Evolutionary conservation across 345 rosid species (phyloP), one percentile per base, ranked within the genome.

Genomic region (Murraya paniculata): DNA sequence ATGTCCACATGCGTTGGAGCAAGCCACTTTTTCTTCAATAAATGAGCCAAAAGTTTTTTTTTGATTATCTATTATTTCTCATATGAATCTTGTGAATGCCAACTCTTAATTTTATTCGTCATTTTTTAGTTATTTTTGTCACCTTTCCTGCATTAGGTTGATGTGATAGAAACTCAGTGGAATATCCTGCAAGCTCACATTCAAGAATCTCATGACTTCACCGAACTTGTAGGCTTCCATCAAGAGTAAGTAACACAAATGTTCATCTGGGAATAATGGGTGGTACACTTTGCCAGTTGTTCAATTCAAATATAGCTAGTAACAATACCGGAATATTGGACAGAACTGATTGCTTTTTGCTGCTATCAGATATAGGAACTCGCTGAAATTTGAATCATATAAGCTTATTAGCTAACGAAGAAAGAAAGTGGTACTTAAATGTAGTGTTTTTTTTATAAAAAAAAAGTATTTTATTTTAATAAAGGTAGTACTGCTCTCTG

Each of bases 101-200:
- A 16, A 16, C 65, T 45, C 39, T 64, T 62, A 14, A 25, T 73
- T 60, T 50, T 64, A 48, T 64, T 64, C 7, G 13, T 75, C 59
- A 50, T 18, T 27, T 22, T 11, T 64, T 24, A 31, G 64, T 66
- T 53, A 31, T 72, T 22, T 28, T 59, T 65, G 38, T 62, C 48
- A 38, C 57, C 11, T 35, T 50, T 33, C 64, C 35, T 77, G 41
- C 74, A 73, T 75, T 76, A 91, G 99, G 98, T 96, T 81, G 97
- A 94, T 74, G 99, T 94, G 83, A 91, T 96, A 83, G 99, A 96
- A 90, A 94, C 99, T 81, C 99, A 96, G 76, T 96, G 99, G 99
- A 94, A 96, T 78, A 90, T 94, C 83, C 80, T 94, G 85, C 97
- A 90, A 90, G 86, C 90, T 74, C 97, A 84, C 65, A 90, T 94